Evolutionary conservation across 2,329 filamentous ascomycete genomes (phyloP).

Genomic region (Calonectria pseudoturangicola): DNA sequence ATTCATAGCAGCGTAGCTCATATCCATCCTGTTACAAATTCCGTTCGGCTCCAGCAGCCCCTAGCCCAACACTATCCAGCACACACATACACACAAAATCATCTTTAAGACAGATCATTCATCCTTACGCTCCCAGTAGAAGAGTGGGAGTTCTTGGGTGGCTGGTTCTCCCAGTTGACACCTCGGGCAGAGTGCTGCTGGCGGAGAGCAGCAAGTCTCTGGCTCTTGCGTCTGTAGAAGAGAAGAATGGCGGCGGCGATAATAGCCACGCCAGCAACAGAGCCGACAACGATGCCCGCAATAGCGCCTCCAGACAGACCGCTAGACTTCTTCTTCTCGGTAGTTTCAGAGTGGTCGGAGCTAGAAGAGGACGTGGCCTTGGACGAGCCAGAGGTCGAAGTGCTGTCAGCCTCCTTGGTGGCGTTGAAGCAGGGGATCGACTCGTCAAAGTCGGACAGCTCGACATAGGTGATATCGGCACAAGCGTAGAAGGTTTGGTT

Average conservation of each 20-base stretch:
- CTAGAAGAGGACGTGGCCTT: constrained; percentile 43
- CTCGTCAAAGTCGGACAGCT: constrained; percentile 57
- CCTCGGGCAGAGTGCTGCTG: constrained; percentile 40
- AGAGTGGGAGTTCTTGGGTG: constrained; percentile 34
- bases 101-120: constrained; percentile 19
- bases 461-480: constrained; percentile 68
- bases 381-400: constrained; percentile 21
- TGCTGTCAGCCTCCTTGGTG: constrained; percentile 52
- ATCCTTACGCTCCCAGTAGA: constrained; percentile 38
- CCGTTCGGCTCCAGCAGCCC: background rate
- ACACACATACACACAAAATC: background rate
- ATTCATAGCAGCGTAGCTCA: constrained; percentile 28
- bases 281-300: constrained; percentile 84
- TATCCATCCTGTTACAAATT: constrained; percentile 19
- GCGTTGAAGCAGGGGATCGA: constrained; percentile 66
- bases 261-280: constrained; percentile 76
- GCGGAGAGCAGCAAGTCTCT: constrained; percentile 21
- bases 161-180: constrained; percentile 40
- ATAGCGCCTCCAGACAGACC: constrained; percentile 80
- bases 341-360: constrained; percentile 13
- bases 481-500: constrained; percentile 69
- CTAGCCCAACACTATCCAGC: background rate
- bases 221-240: constrained; percentile 63
- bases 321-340: constrained; percentile 49
- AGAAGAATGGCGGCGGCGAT: constrained; percentile 77